Conservation (phyloP, 768 basidiomycete species). For the Leucocoprinus leucothites region DNA sequence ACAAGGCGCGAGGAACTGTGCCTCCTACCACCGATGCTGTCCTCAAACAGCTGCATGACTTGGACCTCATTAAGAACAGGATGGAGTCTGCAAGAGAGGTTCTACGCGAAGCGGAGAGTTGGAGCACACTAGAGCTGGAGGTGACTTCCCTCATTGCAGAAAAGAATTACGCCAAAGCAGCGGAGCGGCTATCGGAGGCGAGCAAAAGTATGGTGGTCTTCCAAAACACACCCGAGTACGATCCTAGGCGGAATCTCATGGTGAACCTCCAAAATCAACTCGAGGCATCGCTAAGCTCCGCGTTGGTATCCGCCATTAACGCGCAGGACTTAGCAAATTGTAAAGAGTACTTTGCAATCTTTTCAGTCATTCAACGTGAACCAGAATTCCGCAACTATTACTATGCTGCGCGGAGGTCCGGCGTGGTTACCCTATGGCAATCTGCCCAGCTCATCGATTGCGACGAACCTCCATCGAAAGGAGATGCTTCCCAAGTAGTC, state of each 20-base stretch:
- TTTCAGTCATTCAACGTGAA: constrained; percentile 88
- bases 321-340: constrained; percentile 72
- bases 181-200: constrained; percentile 89
- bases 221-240: constrained; percentile 89
- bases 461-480: constrained; percentile 15
- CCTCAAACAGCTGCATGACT: constrained; percentile 71
- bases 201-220: constrained; percentile 88
- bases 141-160: constrained; percentile 82
- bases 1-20: constrained; percentile 47
- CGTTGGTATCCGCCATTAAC: constrained; percentile 83
- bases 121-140: constrained; percentile 93
- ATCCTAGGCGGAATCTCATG: constrained; percentile 80
- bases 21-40: constrained; percentile 60
- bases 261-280: constrained; percentile 94
- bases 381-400: constrained; percentile 94
- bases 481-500: constrained; percentile 5
- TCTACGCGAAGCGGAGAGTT: constrained; percentile 91
- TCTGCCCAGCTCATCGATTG: constrained; percentile 51
- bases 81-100: constrained; percentile 93
- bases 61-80: constrained; percentile 79
- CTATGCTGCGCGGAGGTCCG: constrained; percentile 74
- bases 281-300: constrained; percentile 89
- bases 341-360: constrained; percentile 80
- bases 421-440: constrained; percentile 70
- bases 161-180: constrained; percentile 81